Percentiles rank a stretch among this genome's conserved stretches.
Evolutionary conservation across 768 basidiomycete species (phyloP).

Genomic region (Cubamyces sp.): DNA sequence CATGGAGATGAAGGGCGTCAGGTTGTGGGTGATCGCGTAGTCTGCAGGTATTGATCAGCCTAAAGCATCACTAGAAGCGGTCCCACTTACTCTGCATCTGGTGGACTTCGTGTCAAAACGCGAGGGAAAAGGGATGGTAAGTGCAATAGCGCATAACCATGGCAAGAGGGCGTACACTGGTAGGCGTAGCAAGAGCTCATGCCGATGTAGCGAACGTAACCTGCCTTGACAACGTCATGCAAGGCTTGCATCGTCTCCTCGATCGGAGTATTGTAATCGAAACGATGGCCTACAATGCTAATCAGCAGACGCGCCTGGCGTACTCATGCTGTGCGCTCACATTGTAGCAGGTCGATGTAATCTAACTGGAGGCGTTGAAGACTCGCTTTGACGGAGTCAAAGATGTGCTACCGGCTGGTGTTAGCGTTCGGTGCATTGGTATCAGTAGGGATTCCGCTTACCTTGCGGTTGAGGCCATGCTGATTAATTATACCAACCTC

Average conservation of each 20-base stretch:
- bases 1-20: conserved; percentile 64
- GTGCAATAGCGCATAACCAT: not conserved
- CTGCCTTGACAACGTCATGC: conserved; percentile 50
- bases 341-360: conserved; percentile 63
- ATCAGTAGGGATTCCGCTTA: conserved; percentile 3
- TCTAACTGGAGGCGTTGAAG: conserved; percentile 49
- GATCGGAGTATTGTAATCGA: conserved; percentile 46
- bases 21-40: conserved; percentile 42
- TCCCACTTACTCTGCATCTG: conserved; percentile 36
- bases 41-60: not conserved
- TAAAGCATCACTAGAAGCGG: not conserved
- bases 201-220: conserved; percentile 47
- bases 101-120: conserved; percentile 29
- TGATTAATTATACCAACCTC: conserved; percentile 54
- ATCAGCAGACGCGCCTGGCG: not conserved
- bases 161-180: conserved; percentile 31
- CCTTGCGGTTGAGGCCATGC: conserved; percentile 50
- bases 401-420: conserved; percentile 45
- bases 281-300: conserved; percentile 34
- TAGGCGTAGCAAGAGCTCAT: conserved; percentile 43
- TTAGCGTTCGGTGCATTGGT: not conserved
- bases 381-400: conserved; percentile 50
- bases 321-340: conserved; percentile 28
- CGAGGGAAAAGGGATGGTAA: not conserved
- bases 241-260: conserved; percentile 50